These are phyloP conservation scores for Strobilomyces dryophilus DNA, from an alignment of 768 basidiomycete species.

Conservation along the genomic window DNA sequence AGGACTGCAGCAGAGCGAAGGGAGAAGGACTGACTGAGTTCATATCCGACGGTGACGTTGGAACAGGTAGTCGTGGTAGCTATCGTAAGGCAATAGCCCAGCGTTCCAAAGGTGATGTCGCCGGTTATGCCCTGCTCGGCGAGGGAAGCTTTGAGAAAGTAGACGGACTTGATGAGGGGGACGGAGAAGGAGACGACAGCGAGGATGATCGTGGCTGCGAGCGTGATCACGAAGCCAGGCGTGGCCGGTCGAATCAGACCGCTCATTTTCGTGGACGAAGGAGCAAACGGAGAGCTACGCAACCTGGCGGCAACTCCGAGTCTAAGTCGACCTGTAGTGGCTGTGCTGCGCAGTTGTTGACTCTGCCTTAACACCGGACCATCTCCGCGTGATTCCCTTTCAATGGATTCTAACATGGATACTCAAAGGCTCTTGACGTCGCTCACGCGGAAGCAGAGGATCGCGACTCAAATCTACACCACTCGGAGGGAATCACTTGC, in stretches of 20 bases:
- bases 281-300: neutral
- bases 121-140: slow-evolving; percentile 45
- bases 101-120: slow-evolving; percentile 76
- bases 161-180: slow-evolving; percentile 84
- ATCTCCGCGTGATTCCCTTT: too few relatives aligned
- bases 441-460: slow-evolving; percentile 29
- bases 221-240: slow-evolving; percentile 82
- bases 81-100: slow-evolving; percentile 80
- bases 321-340: neutral
- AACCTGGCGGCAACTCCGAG: neutral
- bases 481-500: slow-evolving; percentile 12
- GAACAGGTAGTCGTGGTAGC: slow-evolving; percentile 64
- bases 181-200: slow-evolving; percentile 88
- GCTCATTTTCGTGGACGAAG: slow-evolving; percentile 40
- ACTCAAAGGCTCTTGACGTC: slow-evolving; percentile 36
- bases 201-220: slow-evolving; percentile 73
- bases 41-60: slow-evolving; percentile 77
- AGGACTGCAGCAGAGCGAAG: slow-evolving; percentile 3
- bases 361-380: slow-evolving; percentile 18
- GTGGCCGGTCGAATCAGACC: slow-evolving; percentile 76
- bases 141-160: slow-evolving; percentile 79
- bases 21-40: slow-evolving; percentile 60
- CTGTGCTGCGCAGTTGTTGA: slow-evolving; percentile 7
- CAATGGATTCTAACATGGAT: too few relatives aligned
- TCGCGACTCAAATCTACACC: neutral